A percentile compares a stretch with the other conserved stretches of the same genome.
Conservation (phyloP, 2,329 filamentous ascomycete species). For the Anthostomella pinea region DNA sequence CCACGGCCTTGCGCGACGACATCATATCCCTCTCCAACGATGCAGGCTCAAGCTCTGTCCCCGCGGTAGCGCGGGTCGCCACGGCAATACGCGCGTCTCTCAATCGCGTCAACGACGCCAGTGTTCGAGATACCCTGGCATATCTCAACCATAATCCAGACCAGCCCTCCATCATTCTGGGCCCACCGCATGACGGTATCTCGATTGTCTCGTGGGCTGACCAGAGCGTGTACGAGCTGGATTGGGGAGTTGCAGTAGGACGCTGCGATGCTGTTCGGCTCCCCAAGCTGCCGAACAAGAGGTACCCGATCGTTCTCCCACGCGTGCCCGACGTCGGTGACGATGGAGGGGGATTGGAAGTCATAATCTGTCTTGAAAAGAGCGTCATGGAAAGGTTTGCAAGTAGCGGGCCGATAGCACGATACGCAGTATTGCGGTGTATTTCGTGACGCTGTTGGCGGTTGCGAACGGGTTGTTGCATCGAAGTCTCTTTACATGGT, state of each 20-base stretch:
- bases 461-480: no score
- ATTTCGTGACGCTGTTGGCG: no score
- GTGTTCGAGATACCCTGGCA: constrained; percentile 1
- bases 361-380: constrained; percentile 23
- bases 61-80: background rate
- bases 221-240: constrained; percentile 22
- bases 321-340: constrained; percentile 15
- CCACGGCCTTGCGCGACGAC: constrained; percentile 10
- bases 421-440: constrained; percentile 20
- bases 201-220: constrained; percentile 34
- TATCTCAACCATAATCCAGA: constrained; percentile 1
- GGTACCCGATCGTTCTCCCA: constrained; percentile 29
- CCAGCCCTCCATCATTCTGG: constrained; percentile 14
- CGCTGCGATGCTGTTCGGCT: constrained; percentile 28
- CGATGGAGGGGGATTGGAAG: constrained; percentile 20
- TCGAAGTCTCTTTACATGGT: no score
- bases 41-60: background rate
- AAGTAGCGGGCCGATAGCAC: constrained; percentile 12
- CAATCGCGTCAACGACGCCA: constrained; percentile 3
- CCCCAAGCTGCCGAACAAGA: constrained; percentile 15
- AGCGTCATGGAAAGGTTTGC: constrained; percentile 17
- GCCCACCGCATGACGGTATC: constrained; percentile 19
- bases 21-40: constrained; percentile 14
- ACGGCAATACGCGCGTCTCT: background rate
- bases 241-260: constrained; percentile 25